Evolutionary conservation across 2,329 filamentous ascomycete species (phyloP).

Genomic region (Paecilomyces niveus): DNA sequence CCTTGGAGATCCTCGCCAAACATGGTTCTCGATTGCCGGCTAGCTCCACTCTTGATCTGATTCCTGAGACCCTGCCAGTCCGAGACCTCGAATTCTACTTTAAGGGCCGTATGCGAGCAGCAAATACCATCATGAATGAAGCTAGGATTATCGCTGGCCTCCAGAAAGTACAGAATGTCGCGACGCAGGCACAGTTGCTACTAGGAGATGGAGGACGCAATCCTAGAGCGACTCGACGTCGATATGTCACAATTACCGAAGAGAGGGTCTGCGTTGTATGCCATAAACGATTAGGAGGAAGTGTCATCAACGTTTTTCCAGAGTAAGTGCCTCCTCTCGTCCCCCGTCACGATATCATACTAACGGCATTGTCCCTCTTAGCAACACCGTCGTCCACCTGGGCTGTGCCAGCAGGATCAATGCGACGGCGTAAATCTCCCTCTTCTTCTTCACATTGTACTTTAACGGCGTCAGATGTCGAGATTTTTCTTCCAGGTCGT

Average conservation of each 20-base stretch:
- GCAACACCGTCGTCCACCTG: conserved; percentile 65
- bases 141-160: conserved; percentile 69
- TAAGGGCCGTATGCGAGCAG: conserved; percentile 77
- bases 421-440: conserved; percentile 13
- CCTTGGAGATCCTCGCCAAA: conserved; percentile 78
- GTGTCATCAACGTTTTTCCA: conserved; percentile 82
- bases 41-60: conserved; percentile 73
- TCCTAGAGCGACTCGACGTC: conserved; percentile 49
- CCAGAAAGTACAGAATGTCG: conserved; percentile 71
- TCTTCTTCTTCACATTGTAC: conserved; percentile 13
- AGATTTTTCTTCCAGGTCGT: not conserved
- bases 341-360: not conserved
- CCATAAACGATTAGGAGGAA: conserved; percentile 85
- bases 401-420: conserved; percentile 56
- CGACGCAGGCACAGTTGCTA: conserved; percentile 63
- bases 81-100: conserved; percentile 83
- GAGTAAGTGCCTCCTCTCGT: conserved; percentile 50
- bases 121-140: conserved; percentile 75
- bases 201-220: conserved; percentile 59
- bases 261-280: conserved; percentile 88
- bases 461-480: conserved; percentile 1
- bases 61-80: conserved; percentile 73
- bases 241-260: conserved; percentile 74
- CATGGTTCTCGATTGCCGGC: conserved; percentile 90
- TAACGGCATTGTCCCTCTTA: conserved; percentile 14